Percentiles rank a stretch among this genome's conserved stretches.
Conservation (phyloP, 148 eudicot genomes). For the Suaeda aralocaspica region DNA sequence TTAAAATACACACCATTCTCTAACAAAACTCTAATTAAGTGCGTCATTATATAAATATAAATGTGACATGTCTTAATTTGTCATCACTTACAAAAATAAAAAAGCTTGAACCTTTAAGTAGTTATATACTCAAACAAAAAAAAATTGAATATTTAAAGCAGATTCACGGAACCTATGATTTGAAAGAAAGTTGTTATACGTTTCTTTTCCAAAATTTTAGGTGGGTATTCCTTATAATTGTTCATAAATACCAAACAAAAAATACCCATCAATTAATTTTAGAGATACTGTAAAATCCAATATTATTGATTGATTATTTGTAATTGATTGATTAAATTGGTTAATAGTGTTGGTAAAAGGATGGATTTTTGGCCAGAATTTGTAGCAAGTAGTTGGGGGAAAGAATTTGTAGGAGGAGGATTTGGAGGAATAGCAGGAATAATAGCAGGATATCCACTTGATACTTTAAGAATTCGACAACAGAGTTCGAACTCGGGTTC, state of each 20-base stretch:
- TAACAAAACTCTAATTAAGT: neutral
- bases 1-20: neutral
- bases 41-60: neutral
- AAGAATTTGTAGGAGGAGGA: conserved; percentile 92
- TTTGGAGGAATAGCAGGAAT: conserved; percentile 83
- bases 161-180: neutral
- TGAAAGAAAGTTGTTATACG: neutral
- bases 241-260: neutral
- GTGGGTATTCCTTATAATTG: conserved; percentile 1
- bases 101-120: conserved; percentile 8
- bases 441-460: conserved; percentile 83
- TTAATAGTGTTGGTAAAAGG: neutral
- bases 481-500: conserved; percentile 50
- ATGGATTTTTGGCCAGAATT: conserved; percentile 99
- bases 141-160: conserved; percentile 3
- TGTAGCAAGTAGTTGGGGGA: conserved; percentile 82
- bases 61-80: neutral
- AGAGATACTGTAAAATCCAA: too few species aligned
- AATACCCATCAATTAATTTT: too few species aligned
- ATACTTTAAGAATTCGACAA: conserved; percentile 71
- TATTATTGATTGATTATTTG: too few species aligned
- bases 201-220: neutral
- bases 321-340: neutral
- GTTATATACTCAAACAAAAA: neutral
- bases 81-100: neutral